phyloP scores from a whole-genome alignment of 2,329 filamentous ascomycete species.

The Aspergillus sojae region DNA sequence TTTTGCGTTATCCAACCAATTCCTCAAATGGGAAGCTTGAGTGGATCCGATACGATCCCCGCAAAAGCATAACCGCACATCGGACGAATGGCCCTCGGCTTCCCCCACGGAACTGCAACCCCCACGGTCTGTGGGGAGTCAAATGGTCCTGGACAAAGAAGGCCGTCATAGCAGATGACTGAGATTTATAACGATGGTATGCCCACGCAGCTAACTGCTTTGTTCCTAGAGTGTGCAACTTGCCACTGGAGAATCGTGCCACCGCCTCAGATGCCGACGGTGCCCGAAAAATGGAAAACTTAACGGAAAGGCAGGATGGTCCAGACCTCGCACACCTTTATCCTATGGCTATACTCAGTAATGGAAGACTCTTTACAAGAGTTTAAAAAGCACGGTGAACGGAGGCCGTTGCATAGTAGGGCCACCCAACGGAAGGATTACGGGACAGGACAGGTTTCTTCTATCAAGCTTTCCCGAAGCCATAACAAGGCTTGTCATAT shows the following conservation, averaged over 20 bases:
- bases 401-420: too few relatives aligned
- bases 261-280: background rate
- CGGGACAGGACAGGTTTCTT: background rate
- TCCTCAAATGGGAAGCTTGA: background rate
- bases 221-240: background rate
- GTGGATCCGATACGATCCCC: background rate
- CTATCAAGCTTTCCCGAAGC: background rate
- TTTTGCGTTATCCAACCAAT: background rate
- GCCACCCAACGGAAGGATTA: background rate
- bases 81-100: background rate
- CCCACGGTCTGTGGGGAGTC: constrained; percentile 2
- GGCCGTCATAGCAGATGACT: too few relatives aligned
- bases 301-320: too few relatives aligned
- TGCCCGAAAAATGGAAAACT: background rate
- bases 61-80: background rate
- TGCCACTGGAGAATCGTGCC: background rate
- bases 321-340: too few relatives aligned
- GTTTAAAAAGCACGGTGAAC: background rate
- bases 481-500: background rate
- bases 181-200: background rate
- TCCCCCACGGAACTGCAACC: background rate
- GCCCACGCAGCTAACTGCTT: background rate
- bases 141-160: background rate
- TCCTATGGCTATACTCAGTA: background rate
- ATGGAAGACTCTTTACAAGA: background rate